A percentile compares a stretch with the other conserved stretches of the same genome.
Evolutionary conservation across 768 basidiomycete species (phyloP).

Genomic region (Lentinula lateritia): DNA sequence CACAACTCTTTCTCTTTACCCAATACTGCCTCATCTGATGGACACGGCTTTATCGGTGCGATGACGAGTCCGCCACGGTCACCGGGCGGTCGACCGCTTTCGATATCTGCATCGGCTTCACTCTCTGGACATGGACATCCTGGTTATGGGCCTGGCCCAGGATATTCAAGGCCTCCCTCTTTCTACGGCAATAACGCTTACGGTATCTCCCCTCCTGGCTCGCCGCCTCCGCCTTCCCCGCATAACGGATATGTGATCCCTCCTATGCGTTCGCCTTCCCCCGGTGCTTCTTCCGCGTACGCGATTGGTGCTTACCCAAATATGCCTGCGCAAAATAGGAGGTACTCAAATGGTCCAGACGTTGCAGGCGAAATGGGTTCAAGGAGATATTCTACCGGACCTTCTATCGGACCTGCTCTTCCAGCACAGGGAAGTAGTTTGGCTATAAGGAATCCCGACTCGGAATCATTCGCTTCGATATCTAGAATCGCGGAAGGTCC

Average conservation of each 20-base stretch:
- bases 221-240: background rate
- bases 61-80: background rate
- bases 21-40: background rate
- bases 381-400: background rate
- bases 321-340: background rate
- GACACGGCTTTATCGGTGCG: background rate
- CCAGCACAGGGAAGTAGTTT: background rate
- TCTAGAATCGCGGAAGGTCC: background rate
- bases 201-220: background rate
- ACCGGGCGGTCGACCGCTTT: background rate
- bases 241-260: background rate
- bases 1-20: background rate
- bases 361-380: background rate
- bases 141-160: background rate
- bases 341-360: background rate
- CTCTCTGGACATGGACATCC: background rate
- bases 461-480: background rate
- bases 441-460: background rate
- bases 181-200: background rate
- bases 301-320: background rate
- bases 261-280: slow-evolving; percentile 1
- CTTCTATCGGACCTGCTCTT: background rate
- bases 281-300: background rate
- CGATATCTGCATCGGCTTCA: background rate
- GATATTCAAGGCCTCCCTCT: background rate